These are phyloP conservation scores for Trichoderma asperellum DNA, from an alignment of 2,329 filamentous ascomycete species.

Conservation along the genomic window DNA sequence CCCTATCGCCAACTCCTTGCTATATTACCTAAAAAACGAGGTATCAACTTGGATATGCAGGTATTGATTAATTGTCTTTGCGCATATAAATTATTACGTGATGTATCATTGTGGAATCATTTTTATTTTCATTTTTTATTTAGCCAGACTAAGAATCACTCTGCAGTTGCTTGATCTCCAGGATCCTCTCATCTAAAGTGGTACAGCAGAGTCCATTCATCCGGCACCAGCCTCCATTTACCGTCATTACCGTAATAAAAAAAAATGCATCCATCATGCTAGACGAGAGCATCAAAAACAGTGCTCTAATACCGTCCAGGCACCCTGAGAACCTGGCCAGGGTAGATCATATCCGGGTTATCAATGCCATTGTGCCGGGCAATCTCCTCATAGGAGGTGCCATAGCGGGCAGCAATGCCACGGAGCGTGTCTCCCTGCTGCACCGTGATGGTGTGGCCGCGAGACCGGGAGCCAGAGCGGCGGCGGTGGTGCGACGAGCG, in stretches of 20 bases:
- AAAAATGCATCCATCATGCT: neutral
- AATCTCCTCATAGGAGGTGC: conserved; percentile 45
- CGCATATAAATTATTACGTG: neutral
- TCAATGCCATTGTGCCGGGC: conserved; percentile 45
- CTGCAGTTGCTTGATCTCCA: neutral
- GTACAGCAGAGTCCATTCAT: neutral
- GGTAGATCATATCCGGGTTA: conserved; percentile 50
- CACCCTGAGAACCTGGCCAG: conserved; percentile 46
- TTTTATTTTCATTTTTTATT: neutral
- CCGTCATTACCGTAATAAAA: neutral
- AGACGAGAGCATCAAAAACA: neutral
- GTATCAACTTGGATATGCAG: too few species aligned
- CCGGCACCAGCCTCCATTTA: neutral
- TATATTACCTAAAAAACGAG: too few species aligned
- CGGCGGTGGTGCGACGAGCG: neutral
- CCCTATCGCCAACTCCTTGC: too few species aligned
- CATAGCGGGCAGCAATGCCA: conserved; percentile 42
- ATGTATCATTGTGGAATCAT: neutral
- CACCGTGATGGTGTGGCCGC: conserved; percentile 40
- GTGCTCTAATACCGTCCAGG: conserved; percentile 33
- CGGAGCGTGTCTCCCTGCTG: conserved; percentile 49
- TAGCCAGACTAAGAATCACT: neutral
- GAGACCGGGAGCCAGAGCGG: conserved; percentile 32
- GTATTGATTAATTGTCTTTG: neutral
- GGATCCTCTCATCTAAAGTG: neutral